phyloP scores from a whole-genome alignment of 768 basidiomycete genomes.

The Rhodotorula diobovata region DNA sequence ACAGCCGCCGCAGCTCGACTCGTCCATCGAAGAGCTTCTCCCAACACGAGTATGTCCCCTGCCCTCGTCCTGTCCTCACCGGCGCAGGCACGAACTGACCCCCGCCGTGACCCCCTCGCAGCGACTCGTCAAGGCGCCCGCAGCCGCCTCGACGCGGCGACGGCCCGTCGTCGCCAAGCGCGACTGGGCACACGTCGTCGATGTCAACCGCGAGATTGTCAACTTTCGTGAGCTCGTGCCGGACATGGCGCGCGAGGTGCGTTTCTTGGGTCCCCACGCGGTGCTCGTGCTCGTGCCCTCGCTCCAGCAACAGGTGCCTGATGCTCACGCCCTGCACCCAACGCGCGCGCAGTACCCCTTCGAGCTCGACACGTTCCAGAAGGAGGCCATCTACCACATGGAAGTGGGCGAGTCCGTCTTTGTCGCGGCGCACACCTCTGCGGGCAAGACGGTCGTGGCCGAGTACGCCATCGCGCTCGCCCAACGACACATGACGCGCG shows the following conservation, averaged over 20 bases:
- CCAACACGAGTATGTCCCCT: slow-evolving; percentile 50
- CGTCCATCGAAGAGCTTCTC: slow-evolving; percentile 74
- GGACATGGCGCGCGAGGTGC: slow-evolving; percentile 88
- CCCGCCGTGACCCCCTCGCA: slow-evolving; percentile 6
- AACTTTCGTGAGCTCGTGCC: slow-evolving; percentile 92
- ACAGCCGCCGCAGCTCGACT: slow-evolving; percentile 48
- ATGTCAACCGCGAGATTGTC: slow-evolving; percentile 78
- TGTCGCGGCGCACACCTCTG: slow-evolving; percentile 99
- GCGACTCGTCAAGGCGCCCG: slow-evolving; percentile 30
- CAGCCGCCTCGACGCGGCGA: slow-evolving; percentile 33
- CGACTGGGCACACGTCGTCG: slow-evolving; percentile 97
- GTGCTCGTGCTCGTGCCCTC: no score
- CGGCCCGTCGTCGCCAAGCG: slow-evolving; percentile 63
- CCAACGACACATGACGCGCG: slow-evolving; percentile 97
- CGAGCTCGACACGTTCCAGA: slow-evolving; percentile 96
- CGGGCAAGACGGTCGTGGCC: slow-evolving; percentile 97
- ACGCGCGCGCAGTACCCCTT: slow-evolving; percentile 75
- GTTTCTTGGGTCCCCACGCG: slow-evolving; percentile 1
- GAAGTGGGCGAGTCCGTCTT: slow-evolving; percentile 98
- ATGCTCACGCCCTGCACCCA: background rate
- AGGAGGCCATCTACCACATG: slow-evolving; percentile 94
- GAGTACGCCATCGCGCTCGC: slow-evolving; percentile 98
- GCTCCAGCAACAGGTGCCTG: no score
- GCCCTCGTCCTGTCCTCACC: background rate
- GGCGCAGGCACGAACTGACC: slow-evolving; percentile 53